phyloP scores from a whole-genome alignment of 768 basidiomycete genomes.

The Lenzites betulinus region DNA sequence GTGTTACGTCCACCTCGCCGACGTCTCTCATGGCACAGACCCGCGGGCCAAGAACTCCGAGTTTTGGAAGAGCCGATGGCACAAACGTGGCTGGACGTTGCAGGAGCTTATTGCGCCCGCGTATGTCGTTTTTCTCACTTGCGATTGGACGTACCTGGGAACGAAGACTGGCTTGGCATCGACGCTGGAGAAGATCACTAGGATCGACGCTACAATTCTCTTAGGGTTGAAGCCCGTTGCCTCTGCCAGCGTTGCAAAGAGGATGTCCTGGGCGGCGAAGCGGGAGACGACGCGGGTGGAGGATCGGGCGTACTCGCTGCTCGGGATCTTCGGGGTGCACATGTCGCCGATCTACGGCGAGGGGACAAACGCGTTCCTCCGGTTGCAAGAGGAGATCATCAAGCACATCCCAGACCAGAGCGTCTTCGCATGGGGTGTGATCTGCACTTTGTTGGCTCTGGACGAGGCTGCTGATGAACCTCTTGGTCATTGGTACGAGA shows the following conservation, averaged over 20 bases:
- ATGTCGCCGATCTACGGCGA: background rate
- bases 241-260: background rate
- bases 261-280: background rate
- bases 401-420: background rate
- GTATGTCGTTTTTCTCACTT: background rate
- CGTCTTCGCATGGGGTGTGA: background rate
- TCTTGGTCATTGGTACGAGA: too few relatives aligned
- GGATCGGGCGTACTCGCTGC: background rate
- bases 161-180: background rate
- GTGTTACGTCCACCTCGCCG: background rate
- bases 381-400: background rate
- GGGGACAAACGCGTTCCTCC: background rate
- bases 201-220: background rate
- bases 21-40: background rate
- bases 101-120: background rate
- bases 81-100: background rate
- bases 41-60: background rate
- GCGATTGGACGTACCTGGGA: background rate
- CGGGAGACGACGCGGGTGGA: background rate
- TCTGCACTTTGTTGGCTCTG: background rate
- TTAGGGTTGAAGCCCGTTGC: background rate
- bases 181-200: background rate
- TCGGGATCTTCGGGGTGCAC: background rate
- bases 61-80: background rate
- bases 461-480: too few relatives aligned